Base-by-base conservation (phyloP, 352 stramenopile species). In the Phytophthora cajani region DNA sequence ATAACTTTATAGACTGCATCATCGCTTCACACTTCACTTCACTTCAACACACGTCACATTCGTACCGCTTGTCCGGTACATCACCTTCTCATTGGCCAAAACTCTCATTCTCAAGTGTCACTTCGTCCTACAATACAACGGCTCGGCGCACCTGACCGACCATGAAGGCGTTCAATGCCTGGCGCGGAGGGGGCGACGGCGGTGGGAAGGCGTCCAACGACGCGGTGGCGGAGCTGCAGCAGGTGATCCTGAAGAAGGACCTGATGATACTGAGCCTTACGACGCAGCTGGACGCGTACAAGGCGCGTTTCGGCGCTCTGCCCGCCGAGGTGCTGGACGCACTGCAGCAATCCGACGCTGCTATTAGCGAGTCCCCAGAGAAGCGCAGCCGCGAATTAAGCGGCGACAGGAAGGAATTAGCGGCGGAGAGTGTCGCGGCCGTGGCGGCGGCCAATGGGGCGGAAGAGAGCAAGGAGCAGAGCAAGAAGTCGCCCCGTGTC, bases 211-310 rank as follows among this genome's bases (percentile, higher is more conserved):
- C 54, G 19, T 30, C 70, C n/a, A 64, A 30, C 7, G 74, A 75
- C 59, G 74, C 71, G 38, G 74, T 92, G 19, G 52, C 75, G 38
- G 85, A 91, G 75, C 81, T 94, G 53, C 85, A 94, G 73, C 85
- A 91, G 49, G 81, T 94, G 62, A 93, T 94, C 60, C 71, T 91
- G 58, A 90, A 93, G 74, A 94, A 94, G 67, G 87, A 94, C 67
- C 70, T 91, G 63, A 92, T 93, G 84, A 93, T 94, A 66, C 69
- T 94, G 25, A 78, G 87, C 61, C 74, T 94, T 16, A 84, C 92
- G 77, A 87, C 72, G 54, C 84, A 87, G 66, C 69, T 94, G 60
- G 71, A 84, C 40, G 85, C 79, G 50, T 94, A 94, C 65, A 62
- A 70, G 47, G 58, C 72, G 44, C 81, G 74, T 12, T 90, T 84